A percentile compares a stretch with the other conserved stretches of the same genome.
Conservation (phyloP, 2,329 filamentous ascomycete species). For the Bipolaris victoriae region DNA sequence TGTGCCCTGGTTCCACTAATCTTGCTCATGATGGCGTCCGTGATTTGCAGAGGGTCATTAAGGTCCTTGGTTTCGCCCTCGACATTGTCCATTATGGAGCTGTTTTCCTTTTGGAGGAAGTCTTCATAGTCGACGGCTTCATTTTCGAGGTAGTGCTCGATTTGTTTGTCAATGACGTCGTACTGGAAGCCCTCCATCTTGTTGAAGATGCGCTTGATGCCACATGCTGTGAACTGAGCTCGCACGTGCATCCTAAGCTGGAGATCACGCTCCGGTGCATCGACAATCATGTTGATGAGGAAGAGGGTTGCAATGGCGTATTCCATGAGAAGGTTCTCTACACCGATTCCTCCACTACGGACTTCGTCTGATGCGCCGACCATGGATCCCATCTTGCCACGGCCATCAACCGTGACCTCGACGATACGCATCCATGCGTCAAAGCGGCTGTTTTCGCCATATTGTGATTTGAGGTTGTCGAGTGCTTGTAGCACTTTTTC, state of each 20-base stretch:
- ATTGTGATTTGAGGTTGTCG: conserved; percentile 85
- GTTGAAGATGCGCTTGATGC: conserved; percentile 88
- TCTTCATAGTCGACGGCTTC: conserved; percentile 99
- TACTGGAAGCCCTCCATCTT: conserved; percentile 99
- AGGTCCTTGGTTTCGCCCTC: conserved; percentile 90
- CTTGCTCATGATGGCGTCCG: conserved; percentile 87
- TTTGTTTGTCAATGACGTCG: conserved; percentile 97
- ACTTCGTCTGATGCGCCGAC: conserved; percentile 97
- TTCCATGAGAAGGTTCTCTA: conserved; percentile 99
- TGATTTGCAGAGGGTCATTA: conserved; percentile 90
- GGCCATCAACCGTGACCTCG: conserved; percentile 93
- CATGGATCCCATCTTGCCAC: conserved; percentile 97
- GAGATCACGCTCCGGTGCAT: conserved; percentile 86
- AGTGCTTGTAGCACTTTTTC: conserved; percentile 91
- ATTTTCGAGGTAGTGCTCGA: conserved; percentile 89
- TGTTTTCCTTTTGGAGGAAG: conserved; percentile 88
- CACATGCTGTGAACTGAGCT: conserved; percentile 93
- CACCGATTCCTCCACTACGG: conserved; percentile 92
- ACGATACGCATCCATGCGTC: conserved; percentile 99
- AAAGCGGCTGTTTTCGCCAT: conserved; percentile 92
- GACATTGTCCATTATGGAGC: conserved; percentile 85
- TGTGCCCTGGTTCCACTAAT: conserved; percentile 83
- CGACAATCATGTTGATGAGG: conserved; percentile 94
- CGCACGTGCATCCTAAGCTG: conserved; percentile 92
- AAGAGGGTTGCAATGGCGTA: conserved; percentile 95